Percentiles rank a stretch among this genome's conserved stretches.
These are phyloP conservation scores for Chytriomyces confervae DNA, from an alignment of 192 early-diverging fungal species.

Conservation along the genomic window DNA sequence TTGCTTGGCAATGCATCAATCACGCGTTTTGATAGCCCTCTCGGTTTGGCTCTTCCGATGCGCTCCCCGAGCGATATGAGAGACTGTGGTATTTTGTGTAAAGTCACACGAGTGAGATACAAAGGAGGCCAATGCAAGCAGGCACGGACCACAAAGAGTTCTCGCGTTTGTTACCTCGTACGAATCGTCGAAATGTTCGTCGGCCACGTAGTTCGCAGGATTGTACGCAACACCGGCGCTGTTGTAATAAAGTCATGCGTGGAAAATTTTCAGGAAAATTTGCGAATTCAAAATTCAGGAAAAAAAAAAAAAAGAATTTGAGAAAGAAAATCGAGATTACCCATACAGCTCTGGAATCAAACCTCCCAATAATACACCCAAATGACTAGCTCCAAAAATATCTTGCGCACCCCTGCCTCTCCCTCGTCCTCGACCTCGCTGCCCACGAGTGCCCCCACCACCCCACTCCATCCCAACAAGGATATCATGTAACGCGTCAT, in stretches of 20 bases:
- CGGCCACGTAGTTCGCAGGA: slow-evolving; percentile 27
- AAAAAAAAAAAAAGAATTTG: neutral
- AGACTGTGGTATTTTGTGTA: neutral
- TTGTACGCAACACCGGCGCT: slow-evolving; percentile 22
- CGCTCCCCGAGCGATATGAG: slow-evolving; percentile 15
- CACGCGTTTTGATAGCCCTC: neutral
- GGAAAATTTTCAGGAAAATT: neutral
- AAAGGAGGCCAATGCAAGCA: neutral
- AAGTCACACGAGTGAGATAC: neutral
- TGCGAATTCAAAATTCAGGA: no score
- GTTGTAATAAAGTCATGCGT: neutral
- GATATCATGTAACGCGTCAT: no score
- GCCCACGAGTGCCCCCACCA: neutral
- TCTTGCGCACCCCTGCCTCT: neutral
- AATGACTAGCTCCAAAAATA: no score
- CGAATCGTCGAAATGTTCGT: slow-evolving; percentile 19
- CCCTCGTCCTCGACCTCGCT: neutral
- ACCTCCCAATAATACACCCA: neutral
- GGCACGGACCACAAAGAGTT: neutral
- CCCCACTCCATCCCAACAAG: no score
- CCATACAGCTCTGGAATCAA: slow-evolving; percentile 28
- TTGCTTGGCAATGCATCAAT: slow-evolving; percentile 17
- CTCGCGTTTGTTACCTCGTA: slow-evolving; percentile 14
- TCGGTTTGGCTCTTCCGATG: slow-evolving; percentile 20
- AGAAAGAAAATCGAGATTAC: slow-evolving; percentile 3